A percentile compares a stretch with the other conserved stretches of the same genome.
Conservation (phyloP, 2,329 filamentous ascomycete genomes). For the Arthrinium phaeospermum region DNA sequence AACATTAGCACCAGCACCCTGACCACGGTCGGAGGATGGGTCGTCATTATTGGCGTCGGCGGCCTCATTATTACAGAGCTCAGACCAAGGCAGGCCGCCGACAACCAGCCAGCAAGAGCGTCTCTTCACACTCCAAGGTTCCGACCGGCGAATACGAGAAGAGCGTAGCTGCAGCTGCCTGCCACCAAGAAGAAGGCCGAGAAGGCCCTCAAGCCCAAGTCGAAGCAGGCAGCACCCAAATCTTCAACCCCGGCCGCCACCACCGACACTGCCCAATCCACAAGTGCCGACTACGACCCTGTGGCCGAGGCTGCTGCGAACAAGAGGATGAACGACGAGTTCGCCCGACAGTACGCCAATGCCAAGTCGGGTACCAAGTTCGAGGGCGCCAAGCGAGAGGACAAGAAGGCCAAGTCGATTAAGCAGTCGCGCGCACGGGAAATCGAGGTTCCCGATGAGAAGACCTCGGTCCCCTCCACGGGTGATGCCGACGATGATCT, state of each 20-base stretch:
- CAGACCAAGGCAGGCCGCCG: conserved; percentile 25
- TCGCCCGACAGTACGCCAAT: conserved; percentile 74
- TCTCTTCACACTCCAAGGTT: background rate
- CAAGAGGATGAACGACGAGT: conserved; percentile 65
- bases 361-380: conserved; percentile 73
- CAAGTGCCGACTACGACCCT: conserved; percentile 46
- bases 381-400: conserved; percentile 52
- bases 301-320: conserved; percentile 64
- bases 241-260: conserved; percentile 37
- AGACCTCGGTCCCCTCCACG: conserved; percentile 58
- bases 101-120: conserved; percentile 23
- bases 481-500: conserved; percentile 84
- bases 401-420: conserved; percentile 70
- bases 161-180: conserved; percentile 26
- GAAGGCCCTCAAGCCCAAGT: conserved; percentile 39
- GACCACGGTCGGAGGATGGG: conserved; percentile 38
- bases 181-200: conserved; percentile 46
- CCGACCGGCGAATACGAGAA: conserved; percentile 20
- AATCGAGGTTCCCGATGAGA: conserved; percentile 40
- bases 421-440: conserved; percentile 71
- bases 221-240: conserved; percentile 35
- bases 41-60: conserved; percentile 34
- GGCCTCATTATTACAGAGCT: conserved; percentile 29
- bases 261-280: conserved; percentile 40
- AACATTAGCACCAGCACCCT: conserved; percentile 8